Conservation (phyloP, 2,329 filamentous ascomycete species). For the Sclerotinia borealis region DNA sequence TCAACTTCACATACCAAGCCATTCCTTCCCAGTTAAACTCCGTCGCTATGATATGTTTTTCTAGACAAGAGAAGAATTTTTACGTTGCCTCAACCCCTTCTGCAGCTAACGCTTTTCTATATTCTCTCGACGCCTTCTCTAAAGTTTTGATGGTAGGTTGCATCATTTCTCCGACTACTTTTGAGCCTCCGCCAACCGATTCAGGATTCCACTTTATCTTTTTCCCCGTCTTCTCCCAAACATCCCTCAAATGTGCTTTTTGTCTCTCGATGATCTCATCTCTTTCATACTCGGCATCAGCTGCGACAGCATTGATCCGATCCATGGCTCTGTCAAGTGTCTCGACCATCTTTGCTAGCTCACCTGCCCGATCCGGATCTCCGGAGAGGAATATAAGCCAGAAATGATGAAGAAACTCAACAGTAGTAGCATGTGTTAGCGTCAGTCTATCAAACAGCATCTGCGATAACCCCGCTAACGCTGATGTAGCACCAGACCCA, state of each 20-base stretch:
- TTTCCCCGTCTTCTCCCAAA: conserved; percentile 67
- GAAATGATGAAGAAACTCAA: conserved; percentile 96
- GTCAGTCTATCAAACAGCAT: conserved; percentile 55
- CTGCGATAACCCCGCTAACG: conserved; percentile 39
- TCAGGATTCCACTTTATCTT: conserved; percentile 64
- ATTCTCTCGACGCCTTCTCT: conserved; percentile 63
- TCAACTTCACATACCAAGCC: conserved; percentile 11
- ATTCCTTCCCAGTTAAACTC: conserved; percentile 22
- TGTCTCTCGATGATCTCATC: conserved; percentile 58
- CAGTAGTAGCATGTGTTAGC: conserved; percentile 83
- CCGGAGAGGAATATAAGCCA: conserved; percentile 90
- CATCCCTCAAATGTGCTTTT: conserved; percentile 64
- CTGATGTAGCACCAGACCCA: conserved; percentile 33
- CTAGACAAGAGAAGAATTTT: neutral
- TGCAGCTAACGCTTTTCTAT: conserved; percentile 64
- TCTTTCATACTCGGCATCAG: conserved; percentile 71
- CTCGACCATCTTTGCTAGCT: conserved; percentile 76
- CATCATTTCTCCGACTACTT: conserved; percentile 70
- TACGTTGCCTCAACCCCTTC: conserved; percentile 35
- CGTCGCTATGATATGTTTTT: conserved; percentile 24
- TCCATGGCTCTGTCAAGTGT: conserved; percentile 71
- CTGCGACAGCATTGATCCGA: conserved; percentile 73
- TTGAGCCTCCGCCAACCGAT: conserved; percentile 66
- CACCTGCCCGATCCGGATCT: conserved; percentile 70
- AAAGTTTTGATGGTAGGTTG: conserved; percentile 67